Percentiles rank a stretch among this genome's conserved stretches.
These are phyloP conservation scores for Amylostereum areolatum DNA, from an alignment of 1,284 basidiomycete genomes.

Conservation along the genomic window DNA sequence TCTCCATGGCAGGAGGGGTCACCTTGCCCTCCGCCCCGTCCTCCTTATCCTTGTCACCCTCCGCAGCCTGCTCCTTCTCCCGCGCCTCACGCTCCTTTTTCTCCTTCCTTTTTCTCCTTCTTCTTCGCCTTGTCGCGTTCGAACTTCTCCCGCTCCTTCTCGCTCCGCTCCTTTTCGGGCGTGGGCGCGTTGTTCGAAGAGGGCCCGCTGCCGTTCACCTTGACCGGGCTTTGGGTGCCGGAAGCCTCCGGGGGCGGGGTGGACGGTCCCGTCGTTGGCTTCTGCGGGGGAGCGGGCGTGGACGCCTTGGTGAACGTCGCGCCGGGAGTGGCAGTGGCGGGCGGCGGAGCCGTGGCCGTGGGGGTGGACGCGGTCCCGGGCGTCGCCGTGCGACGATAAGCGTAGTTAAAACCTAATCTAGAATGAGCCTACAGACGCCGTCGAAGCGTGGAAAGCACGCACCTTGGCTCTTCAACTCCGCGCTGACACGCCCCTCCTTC, in stretches of 20 bases:
- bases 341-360: conserved; percentile 27
- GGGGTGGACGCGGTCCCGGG: conserved; percentile 38
- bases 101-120: conserved; percentile 41
- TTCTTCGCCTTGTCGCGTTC: conserved; percentile 55
- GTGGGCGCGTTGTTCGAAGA: conserved; percentile 20
- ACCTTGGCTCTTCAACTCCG: conserved; percentile 92
- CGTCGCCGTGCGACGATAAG: conserved; percentile 74
- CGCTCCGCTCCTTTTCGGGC: conserved; percentile 30
- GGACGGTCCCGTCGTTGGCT: conserved; percentile 26
- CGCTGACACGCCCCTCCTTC: conserved; percentile 86
- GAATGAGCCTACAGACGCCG: no score
- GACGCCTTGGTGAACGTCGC: conserved; percentile 29
- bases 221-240: conserved; percentile 29
- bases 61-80: conserved; percentile 23
- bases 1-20: conserved; percentile 11
- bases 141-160: conserved; percentile 48
- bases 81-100: conserved; percentile 27
- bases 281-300: conserved; percentile 24
- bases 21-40: conserved; percentile 13
- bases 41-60: conserved; percentile 4
- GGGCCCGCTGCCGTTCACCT: conserved; percentile 33
- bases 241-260: conserved; percentile 25
- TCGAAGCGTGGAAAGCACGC: conserved; percentile 12
- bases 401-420: conserved; percentile 86
- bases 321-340: conserved; percentile 24